Conservation (phyloP, 345 rosid species). For the Camelina hispida region DNA sequence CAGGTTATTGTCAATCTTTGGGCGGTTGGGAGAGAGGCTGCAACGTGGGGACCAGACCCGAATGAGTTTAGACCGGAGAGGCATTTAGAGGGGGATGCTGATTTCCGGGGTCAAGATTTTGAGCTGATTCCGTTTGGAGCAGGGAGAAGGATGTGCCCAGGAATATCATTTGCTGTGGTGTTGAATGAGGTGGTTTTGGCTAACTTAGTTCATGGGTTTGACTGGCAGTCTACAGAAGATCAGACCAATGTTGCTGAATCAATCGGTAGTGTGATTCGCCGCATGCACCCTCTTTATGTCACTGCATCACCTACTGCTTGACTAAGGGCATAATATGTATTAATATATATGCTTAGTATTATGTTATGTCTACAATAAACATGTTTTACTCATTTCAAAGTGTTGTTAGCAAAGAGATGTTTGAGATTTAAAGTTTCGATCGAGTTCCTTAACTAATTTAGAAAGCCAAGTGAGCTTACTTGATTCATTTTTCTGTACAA, state of each 20-base stretch:
- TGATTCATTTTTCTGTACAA: not conserved
- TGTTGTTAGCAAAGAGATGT: not conserved
- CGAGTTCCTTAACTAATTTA: not conserved
- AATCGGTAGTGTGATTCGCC: conserved; percentile 32
- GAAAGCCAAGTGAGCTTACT: conserved; percentile 1
- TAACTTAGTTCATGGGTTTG: conserved; percentile 40
- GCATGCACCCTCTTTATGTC: conserved; percentile 37
- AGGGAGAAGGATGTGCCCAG: conserved; percentile 49
- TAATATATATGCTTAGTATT: conserved; percentile 8
- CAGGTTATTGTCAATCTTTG: conserved; percentile 48
- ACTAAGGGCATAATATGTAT: not conserved
- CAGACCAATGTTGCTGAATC: conserved; percentile 26
- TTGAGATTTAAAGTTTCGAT: not conserved
- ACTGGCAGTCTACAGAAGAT: conserved; percentile 39
- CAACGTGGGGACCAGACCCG: conserved; percentile 45
- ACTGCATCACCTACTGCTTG: conserved; percentile 30
- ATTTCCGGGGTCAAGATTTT: conserved; percentile 47
- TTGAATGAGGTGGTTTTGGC: conserved; percentile 44
- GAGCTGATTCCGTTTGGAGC: conserved; percentile 48
- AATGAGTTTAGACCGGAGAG: conserved; percentile 48
- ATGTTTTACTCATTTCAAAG: conserved; percentile 12
- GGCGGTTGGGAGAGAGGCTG: conserved; percentile 43
- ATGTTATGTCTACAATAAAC: conserved; percentile 8
- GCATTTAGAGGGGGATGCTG: conserved; percentile 36
- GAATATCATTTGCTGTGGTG: conserved; percentile 36